Evolutionary conservation across 164 flowering plant genomes (phyloP), one percentile per base, ranked within the genome.

Genomic region (Berberis thunbergii): DNA sequence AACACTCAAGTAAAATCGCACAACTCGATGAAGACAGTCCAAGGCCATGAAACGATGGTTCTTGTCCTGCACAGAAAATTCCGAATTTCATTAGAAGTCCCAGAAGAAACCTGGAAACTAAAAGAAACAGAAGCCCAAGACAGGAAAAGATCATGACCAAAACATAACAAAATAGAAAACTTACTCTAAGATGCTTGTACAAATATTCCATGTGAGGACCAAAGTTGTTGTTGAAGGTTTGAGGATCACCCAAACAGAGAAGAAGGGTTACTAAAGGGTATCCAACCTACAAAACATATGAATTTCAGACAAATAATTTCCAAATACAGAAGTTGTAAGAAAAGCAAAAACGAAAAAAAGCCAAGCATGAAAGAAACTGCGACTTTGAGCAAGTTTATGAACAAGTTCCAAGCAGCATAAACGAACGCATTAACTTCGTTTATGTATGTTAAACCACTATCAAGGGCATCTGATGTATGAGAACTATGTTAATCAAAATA

Each of bases 191-290:
- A 77, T 78, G 97, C 78, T 86, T 95, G 85, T 95, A 91, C 54
- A 95, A 79, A 65, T 83, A 86, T 69, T 95, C 99, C 99, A 89
- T 91, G 77, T 95, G 99, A 63, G 86, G 69, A 58, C 96, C 86
- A 74, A 95, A 83, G 73, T 86, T 85, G 71, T 59, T 77, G 67
- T 83, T 86, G 75, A 95, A 95, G 58, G 84, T 77, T 72, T 77
- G 88, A 70, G 96, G 95, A 76, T 95, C 97, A 44, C 99, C 99
- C 68, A 95, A 92, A 75, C 99, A 95, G 52, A 95, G 90, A 73
- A 95, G 94, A 74, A 95, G 96, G 61, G 99, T 91, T 70, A 89
- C 97, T 82, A 95, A 75, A 40, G 99, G 99, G 58, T 91, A 95
- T 45, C 96, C 99, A 80, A 95, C 99, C 99, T 95, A 71, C 40